phyloP scores from a whole-genome alignment of 75 land plant species.

The Cryptomeria japonica region DNA sequence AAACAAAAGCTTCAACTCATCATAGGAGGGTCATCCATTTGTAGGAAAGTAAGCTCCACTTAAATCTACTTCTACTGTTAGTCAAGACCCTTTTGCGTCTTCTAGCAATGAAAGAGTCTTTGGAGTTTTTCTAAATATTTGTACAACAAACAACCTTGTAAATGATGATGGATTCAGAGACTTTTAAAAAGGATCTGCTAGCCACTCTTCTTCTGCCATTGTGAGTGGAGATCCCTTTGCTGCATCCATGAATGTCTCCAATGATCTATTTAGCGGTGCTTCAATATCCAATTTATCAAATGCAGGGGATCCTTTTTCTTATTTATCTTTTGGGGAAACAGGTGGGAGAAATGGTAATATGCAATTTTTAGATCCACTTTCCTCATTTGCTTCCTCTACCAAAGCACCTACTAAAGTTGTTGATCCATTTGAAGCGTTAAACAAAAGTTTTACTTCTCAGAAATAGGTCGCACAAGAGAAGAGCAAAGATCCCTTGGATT shows the following conservation, averaged over 20 bases:
- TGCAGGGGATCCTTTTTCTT: slow-evolving; percentile 5
- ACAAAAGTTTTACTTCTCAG: slow-evolving; percentile 12
- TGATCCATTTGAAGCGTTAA: slow-evolving; percentile 24
- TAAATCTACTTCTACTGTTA: not conserved
- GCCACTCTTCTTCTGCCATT: not conserved
- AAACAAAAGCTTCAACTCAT: not conserved
- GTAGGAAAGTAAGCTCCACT: slow-evolving; percentile 23
- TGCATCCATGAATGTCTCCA: slow-evolving; percentile 12
- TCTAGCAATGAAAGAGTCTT: slow-evolving; percentile 22
- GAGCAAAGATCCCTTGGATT: slow-evolving; percentile 51
- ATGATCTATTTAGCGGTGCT: slow-evolving; percentile 4
- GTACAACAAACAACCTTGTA: slow-evolving; percentile 1
- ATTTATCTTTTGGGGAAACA: slow-evolving; percentile 3
- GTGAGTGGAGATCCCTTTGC: slow-evolving; percentile 13
- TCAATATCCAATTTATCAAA: not conserved
- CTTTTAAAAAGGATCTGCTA: slow-evolving; percentile 8
- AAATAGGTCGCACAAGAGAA: slow-evolving; percentile 22
- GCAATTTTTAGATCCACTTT: not conserved
- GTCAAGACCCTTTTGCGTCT: slow-evolving; percentile 1
- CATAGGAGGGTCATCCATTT: slow-evolving; percentile 37
- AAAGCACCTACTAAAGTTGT: not conserved
- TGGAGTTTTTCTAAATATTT: slow-evolving; percentile 46
- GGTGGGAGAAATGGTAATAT: not conserved
- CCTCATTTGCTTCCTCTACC: slow-evolving; percentile 1
- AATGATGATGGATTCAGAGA: slow-evolving; percentile 19